phyloP scores from a whole-genome alignment of 768 basidiomycete genomes.

The Leccinum obscurum region DNA sequence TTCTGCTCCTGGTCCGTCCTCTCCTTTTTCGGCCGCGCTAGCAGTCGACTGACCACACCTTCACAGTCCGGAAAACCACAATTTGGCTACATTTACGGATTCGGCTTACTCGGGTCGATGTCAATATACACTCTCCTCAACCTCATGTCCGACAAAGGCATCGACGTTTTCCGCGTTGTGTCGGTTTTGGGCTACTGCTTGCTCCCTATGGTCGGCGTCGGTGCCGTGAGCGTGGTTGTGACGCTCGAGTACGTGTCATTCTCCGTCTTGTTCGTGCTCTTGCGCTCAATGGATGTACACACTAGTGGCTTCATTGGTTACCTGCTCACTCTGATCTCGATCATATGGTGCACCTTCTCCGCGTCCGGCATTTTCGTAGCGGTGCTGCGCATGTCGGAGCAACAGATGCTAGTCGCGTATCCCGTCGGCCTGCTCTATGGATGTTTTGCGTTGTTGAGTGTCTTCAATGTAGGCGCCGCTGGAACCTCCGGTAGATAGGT shows the following conservation, averaged over 20 bases:
- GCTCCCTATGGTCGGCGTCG: slow-evolving; percentile 93
- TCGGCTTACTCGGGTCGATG: slow-evolving; percentile 89
- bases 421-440: slow-evolving; percentile 93
- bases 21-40: background rate
- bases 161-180: slow-evolving; percentile 93
- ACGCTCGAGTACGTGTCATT: slow-evolving; percentile 75
- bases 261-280: slow-evolving; percentile 2
- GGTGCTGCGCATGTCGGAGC: slow-evolving; percentile 93
- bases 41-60: slow-evolving; percentile 1
- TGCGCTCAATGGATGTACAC: slow-evolving; percentile 3
- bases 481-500: slow-evolving; percentile 33
- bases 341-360: slow-evolving; percentile 96
- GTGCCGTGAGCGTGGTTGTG: slow-evolving; percentile 82
- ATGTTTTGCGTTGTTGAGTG: slow-evolving; percentile 63
- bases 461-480: slow-evolving; percentile 28
- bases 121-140: slow-evolving; percentile 95
- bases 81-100: slow-evolving; percentile 98
- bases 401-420: slow-evolving; percentile 93
- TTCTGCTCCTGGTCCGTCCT: slow-evolving; percentile 81
- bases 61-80: slow-evolving; percentile 94
- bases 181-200: slow-evolving; percentile 97
- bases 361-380: slow-evolving; percentile 96
- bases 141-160: slow-evolving; percentile 93
- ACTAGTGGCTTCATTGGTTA: slow-evolving; percentile 82
- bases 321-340: slow-evolving; percentile 74